Evolutionary conservation across 2,329 filamentous ascomycete genomes (phyloP), one percentile per base, ranked within the genome.

Genomic region (Thelonectria olida): DNA sequence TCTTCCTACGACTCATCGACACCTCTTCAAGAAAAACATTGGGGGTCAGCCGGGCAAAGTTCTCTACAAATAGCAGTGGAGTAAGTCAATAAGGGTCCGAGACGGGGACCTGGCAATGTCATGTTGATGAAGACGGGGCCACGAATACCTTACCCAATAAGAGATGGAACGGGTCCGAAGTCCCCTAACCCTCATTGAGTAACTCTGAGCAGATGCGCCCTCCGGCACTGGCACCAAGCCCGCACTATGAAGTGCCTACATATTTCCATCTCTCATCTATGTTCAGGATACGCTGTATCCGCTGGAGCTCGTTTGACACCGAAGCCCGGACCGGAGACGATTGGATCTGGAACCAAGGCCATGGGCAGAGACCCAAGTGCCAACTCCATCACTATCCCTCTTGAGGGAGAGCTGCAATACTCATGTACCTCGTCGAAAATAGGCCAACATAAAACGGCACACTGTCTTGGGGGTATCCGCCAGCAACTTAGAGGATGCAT

Each of bases 321-420:
- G 23, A 34, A 56, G 58, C 31, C 58, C 58, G 58, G 58, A 51
- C 58, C 58, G 58, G 58, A 55, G 45, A 39, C 22, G 52, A 56
- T 51, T 54, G 45, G 52, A 55, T 28, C 52, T 61, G 52, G 58
- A 48, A 52, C 47, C 58, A 52, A 55, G 42, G 47, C n/a, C 52
- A 47, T 56, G 45, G 52, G 52, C 47, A 55, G 34, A 56, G 58
- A 47, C 41, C 36, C 39, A 52, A 54, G 47, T 41, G 34, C 17
- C 54, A 49, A 13, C 47, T 41, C 13, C 19, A 42, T 34, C 31
- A 41, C 54, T 56, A 50, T 42, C 17, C 54, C 54, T 56, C 36
- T 42, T 41, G 54, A 56, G 54, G 54, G 15, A 39, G 54, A 34
- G 36, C 36, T 42, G 36, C 47, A 27, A 36, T 25, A 49, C 22